These are phyloP conservation scores for Cynara cardunculus DNA, from an alignment of 129 eudicot species.

Conservation along the genomic window DNA sequence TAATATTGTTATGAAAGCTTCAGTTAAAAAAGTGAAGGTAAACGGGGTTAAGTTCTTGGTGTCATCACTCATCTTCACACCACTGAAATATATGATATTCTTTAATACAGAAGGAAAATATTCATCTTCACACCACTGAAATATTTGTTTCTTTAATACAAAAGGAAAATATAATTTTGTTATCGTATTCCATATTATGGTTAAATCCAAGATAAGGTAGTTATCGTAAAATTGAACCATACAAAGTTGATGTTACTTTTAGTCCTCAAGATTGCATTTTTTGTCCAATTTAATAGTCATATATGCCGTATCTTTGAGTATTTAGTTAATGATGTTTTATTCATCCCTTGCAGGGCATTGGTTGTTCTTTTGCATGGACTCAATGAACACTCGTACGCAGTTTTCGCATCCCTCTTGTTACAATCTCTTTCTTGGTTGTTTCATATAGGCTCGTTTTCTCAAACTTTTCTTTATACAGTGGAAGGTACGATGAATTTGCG, in stretches of 20 bases:
- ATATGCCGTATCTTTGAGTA: neutral
- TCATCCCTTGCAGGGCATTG: constrained; percentile 56
- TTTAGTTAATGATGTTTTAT: constrained; percentile 12
- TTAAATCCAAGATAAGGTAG: too few relatives aligned
- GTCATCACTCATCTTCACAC: too few relatives aligned
- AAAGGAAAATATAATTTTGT: too few relatives aligned
- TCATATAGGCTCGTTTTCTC: neutral
- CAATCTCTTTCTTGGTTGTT: neutral
- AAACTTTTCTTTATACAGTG: constrained; percentile 42
- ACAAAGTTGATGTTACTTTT: neutral
- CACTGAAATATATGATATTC: too few relatives aligned
- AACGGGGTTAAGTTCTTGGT: neutral
- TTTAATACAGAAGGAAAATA: too few relatives aligned
- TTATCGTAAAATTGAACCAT: too few relatives aligned
- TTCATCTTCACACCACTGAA: too few relatives aligned
- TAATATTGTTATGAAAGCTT: neutral
- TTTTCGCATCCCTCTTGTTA: neutral
- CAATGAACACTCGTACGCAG: constrained; percentile 76
- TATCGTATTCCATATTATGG: too few relatives aligned
- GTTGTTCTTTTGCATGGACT: constrained; percentile 85
- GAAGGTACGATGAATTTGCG: constrained; percentile 79
- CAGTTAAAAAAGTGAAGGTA: neutral
- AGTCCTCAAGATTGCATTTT: neutral
- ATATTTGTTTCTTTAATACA: too few relatives aligned
- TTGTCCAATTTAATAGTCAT: too few relatives aligned